Evolutionary conservation across 106 monocot species (phyloP).

Genomic region (Dendrobium nobile): DNA sequence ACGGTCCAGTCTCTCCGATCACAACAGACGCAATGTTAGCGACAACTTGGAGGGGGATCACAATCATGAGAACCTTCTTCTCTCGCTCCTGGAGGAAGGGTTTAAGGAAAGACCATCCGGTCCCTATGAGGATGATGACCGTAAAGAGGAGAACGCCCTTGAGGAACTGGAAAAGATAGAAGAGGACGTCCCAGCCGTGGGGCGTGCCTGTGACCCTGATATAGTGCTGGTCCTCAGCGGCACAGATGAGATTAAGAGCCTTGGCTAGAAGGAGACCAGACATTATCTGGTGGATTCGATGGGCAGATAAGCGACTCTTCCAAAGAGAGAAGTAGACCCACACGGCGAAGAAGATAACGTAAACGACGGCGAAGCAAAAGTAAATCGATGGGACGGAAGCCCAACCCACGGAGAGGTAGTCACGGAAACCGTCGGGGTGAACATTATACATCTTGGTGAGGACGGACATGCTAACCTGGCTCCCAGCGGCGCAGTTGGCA

Average conservation of each 20-base stretch:
- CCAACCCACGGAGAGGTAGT: conserved; percentile 79
- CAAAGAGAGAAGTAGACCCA: conserved; percentile 63
- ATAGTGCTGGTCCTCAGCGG: conserved; percentile 93
- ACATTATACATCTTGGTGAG: conserved; percentile 73
- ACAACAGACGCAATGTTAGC: conserved; percentile 81
- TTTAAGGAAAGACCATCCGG: conserved; percentile 96
- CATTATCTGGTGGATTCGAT: conserved; percentile 86
- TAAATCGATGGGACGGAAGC: conserved; percentile 52
- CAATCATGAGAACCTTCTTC: conserved; percentile 94
- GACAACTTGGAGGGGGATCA: conserved; percentile 85
- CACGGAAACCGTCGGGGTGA: conserved; percentile 25
- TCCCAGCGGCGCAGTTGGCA: conserved; percentile 44
- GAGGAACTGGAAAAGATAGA: conserved; percentile 91
- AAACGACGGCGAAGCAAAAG: conserved; percentile 49
- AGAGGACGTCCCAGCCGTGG: conserved; percentile 92
- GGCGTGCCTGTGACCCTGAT: conserved; percentile 78
- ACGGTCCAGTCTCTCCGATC: conserved; percentile 86
- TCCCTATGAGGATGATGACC: conserved; percentile 86
- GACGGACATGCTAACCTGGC: conserved; percentile 48
- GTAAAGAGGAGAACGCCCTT: conserved; percentile 80
- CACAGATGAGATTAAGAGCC: conserved; percentile 62
- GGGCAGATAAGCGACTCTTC: conserved; percentile 45
- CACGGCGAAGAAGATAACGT: conserved; percentile 39
- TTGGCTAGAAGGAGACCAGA: conserved; percentile 56
- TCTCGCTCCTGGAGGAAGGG: conserved; percentile 93